Evolutionary conservation across 208 protist species (phyloP), one percentile per base, ranked within the genome.

Genomic region (Crithidia expoeki): DNA sequence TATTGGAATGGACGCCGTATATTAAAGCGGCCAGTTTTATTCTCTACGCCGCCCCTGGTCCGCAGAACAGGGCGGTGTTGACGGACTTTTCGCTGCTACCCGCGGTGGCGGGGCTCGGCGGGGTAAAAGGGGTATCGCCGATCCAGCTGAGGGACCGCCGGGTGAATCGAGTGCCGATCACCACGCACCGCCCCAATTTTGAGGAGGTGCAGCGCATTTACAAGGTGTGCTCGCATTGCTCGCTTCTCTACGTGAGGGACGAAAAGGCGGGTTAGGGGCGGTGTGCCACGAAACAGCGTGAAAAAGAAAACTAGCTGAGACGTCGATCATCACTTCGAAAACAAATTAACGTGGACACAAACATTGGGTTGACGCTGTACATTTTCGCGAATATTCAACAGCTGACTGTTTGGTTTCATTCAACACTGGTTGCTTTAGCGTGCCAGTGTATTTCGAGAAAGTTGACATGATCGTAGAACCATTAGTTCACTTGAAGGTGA

Each of bases 121-220:
- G 72, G 4, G 59, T 55, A 16, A 67, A 59, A 17, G 63, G 60
- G 1, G 68, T 74, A 17, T 94, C 92, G 21, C 89, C 89, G 2
- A 61, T 97, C 21, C 61, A 52, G 30, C n/a, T 88, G 40, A 83
- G 84, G 28, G 93, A 97, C 61, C 83, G 80, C 0, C 83, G 93
- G 16, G 88, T 95, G 28, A 79, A 73, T 32, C 80, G 80, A 12
- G 90, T 88, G n/a, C 93, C 93, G 19, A 59, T 97, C 23, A 95
- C 93, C 12, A 94, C 93, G 11, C 86, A 93, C 38, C 81, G 85
- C 0, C 93, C 93, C 16, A 88, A 76, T 9, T 94, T 95, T 67
- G 80, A 82, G 28, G 93, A 97, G 68, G 89, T 97, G 42, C 73
- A 89, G 66, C 89, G 90, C 33, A 87, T 94, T 19, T 95, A 88